Conservation (phyloP, 2,329 filamentous ascomycete genomes). For the Graphiopsis chlorocephala region DNA sequence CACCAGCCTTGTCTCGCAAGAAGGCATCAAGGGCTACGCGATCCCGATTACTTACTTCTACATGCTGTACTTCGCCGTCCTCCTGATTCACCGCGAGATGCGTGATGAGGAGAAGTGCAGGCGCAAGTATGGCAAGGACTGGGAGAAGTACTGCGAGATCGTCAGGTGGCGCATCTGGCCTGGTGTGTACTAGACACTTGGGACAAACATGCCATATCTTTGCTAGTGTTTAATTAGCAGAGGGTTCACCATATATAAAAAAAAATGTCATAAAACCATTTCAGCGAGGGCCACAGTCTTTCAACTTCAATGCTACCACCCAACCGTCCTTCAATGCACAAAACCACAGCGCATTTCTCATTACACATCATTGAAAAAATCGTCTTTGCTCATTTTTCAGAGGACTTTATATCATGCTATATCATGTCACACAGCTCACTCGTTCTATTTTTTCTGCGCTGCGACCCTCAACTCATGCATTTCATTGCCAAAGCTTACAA, state of each 20-base stretch:
- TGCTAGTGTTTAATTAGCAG: not conserved
- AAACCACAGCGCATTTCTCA: not conserved
- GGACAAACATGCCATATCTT: not conserved
- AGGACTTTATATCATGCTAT: slow-evolving; percentile 3
- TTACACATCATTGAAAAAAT: not conserved
- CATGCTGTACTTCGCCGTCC: slow-evolving; percentile 81
- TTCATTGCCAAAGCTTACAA: slow-evolving; percentile 75
- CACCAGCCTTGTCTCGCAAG: slow-evolving; percentile 56
- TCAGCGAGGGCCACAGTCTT: not conserved
- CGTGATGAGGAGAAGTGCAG: slow-evolving; percentile 89
- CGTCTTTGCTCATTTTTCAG: not conserved
- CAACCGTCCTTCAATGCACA: not conserved
- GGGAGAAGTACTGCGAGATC: slow-evolving; percentile 80
- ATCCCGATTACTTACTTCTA: slow-evolving; percentile 94
- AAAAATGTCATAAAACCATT: not conserved
- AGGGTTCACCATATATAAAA: not conserved
- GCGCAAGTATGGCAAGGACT: slow-evolving; percentile 88
- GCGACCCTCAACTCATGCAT: slow-evolving; percentile 37
- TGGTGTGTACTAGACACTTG: slow-evolving; percentile 65
- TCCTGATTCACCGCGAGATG: slow-evolving; percentile 81
- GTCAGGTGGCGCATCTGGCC: slow-evolving; percentile 83
- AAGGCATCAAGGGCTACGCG: slow-evolving; percentile 72
- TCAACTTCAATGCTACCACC: not conserved
- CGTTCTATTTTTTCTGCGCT: not conserved
- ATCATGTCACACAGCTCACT: slow-evolving; percentile 2